Conservation (phyloP, 257 asterid genomes). For the Salvia miltiorrhiza region DNA sequence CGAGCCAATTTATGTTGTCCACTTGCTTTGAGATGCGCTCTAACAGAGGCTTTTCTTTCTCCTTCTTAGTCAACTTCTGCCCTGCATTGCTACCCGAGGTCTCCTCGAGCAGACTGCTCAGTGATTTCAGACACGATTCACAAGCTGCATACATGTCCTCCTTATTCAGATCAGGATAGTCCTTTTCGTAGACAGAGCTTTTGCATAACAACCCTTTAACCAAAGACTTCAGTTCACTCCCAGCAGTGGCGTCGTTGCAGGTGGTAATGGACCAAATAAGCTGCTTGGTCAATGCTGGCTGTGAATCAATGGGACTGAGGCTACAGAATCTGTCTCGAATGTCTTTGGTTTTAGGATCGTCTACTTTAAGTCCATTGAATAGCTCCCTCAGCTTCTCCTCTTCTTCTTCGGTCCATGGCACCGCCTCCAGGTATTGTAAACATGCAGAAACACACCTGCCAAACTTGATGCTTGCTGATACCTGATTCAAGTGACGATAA, state of each 20-base stretch:
- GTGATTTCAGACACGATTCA: conserved; percentile 54
- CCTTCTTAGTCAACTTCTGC: conserved; percentile 30
- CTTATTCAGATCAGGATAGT: conserved; percentile 49
- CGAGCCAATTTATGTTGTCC: conserved; percentile 78
- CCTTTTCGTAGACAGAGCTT: conserved; percentile 65
- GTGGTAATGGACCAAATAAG: conserved; percentile 68
- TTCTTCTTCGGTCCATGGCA: conserved; percentile 96
- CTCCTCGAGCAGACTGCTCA: conserved; percentile 61
- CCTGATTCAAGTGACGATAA: conserved; percentile 37
- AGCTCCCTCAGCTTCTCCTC: conserved; percentile 80
- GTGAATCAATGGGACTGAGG: conserved; percentile 42
- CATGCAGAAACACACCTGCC: conserved; percentile 61
- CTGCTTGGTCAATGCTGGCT: conserved; percentile 54
- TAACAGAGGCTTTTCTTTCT: conserved; percentile 49
- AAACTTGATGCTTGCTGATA: conserved; percentile 72
- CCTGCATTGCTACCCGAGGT: conserved; percentile 35
- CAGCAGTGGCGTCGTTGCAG: conserved; percentile 53
- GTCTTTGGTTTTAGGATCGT: conserved; percentile 43
- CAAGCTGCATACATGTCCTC: conserved; percentile 57
- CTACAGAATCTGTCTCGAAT: conserved; percentile 58
- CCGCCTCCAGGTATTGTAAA: conserved; percentile 78
- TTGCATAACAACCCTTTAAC: conserved; percentile 70
- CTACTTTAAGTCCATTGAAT: conserved; percentile 43
- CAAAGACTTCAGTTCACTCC: conserved; percentile 74
- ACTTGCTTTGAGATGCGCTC: conserved; percentile 77